Evolutionary conservation across 371 early-diverging fungal species (phyloP).

Genomic region (Apophysomyces ossiformis): DNA sequence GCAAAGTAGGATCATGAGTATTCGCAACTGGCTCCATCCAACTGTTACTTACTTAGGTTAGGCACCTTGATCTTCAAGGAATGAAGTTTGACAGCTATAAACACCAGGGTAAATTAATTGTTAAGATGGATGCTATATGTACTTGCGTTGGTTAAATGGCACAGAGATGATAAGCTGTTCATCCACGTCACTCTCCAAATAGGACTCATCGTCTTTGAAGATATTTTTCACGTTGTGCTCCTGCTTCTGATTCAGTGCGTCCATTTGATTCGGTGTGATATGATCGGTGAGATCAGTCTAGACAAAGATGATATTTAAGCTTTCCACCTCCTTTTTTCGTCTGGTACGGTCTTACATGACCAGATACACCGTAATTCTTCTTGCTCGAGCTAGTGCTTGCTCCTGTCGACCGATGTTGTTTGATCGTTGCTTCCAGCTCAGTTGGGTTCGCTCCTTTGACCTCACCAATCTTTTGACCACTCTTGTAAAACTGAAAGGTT

Average conservation of each 20-base stretch:
- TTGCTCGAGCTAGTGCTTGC: slow-evolving; percentile 19
- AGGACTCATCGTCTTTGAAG: slow-evolving; percentile 71
- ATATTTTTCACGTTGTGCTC: slow-evolving; percentile 76
- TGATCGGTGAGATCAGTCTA: slow-evolving; percentile 72
- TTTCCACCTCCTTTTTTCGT: not conserved
- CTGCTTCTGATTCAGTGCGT: slow-evolving; percentile 86
- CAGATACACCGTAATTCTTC: slow-evolving; percentile 53
- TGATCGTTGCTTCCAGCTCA: slow-evolving; percentile 55
- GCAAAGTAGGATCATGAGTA: not conserved
- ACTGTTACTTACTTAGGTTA: slow-evolving; percentile 43
- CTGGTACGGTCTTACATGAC: slow-evolving; percentile 52
- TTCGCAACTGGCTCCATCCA: not conserved
- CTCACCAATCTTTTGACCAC: slow-evolving; percentile 64
- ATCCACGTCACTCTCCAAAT: slow-evolving; percentile 89
- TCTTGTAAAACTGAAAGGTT: slow-evolving; percentile 70
- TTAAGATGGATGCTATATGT: not conserved
- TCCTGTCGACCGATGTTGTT: slow-evolving; percentile 58
- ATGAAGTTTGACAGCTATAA: slow-evolving; percentile 81
- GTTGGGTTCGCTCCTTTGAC: slow-evolving; percentile 71
- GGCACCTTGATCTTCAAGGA: slow-evolving; percentile 80
- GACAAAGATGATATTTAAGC: not conserved
- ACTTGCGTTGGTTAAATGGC: slow-evolving; percentile 80
- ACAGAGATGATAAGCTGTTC: slow-evolving; percentile 90
- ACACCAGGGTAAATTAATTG: not conserved
- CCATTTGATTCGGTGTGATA: slow-evolving; percentile 77